Evolutionary conservation across 352 stramenopile genomes (phyloP).

Genomic region (Globisporangium perplexum): DNA sequence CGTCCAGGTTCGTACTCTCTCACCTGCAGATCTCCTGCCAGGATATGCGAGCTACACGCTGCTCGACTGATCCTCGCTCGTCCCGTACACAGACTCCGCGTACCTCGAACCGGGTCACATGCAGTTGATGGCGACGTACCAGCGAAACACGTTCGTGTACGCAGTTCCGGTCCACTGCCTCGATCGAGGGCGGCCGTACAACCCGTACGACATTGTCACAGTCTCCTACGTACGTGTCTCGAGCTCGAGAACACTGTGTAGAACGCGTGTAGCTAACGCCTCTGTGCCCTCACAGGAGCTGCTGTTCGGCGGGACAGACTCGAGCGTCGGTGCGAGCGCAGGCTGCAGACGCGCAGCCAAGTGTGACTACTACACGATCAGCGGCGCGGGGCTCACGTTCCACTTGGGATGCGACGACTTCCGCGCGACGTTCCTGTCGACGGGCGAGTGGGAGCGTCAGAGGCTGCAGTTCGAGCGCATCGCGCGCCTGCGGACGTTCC

Average conservation of each 20-base stretch:
- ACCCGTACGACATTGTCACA: conserved; percentile 63
- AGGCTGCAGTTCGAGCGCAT: conserved; percentile 38
- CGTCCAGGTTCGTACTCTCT: not conserved
- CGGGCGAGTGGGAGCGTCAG: conserved; percentile 48
- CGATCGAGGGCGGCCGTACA: conserved; percentile 34
- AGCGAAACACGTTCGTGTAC: conserved; percentile 61
- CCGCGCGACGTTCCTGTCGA: conserved; percentile 30
- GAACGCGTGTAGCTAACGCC: too few relatives aligned
- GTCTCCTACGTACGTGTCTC: conserved; percentile 48
- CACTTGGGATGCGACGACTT: conserved; percentile 46
- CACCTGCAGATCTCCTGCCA: not conserved
- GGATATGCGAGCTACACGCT: too few relatives aligned
- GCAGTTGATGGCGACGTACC: conserved; percentile 5
- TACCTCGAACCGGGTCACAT: not conserved
- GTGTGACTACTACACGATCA: conserved; percentile 75
- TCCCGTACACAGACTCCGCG: not conserved
- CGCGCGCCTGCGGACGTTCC: conserved; percentile 33
- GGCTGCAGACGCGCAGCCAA: conserved; percentile 16
- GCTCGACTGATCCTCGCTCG: not conserved
- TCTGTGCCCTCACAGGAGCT: not conserved
- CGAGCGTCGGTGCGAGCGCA: not conserved
- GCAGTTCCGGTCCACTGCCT: conserved; percentile 54
- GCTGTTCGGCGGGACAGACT: conserved; percentile 1
- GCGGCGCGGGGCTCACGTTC: conserved; percentile 48
- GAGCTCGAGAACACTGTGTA: too few relatives aligned